Evolutionary conservation across 2,329 filamentous ascomycete species (phyloP).

Genomic region (Tolypocladium nubicola): DNA sequence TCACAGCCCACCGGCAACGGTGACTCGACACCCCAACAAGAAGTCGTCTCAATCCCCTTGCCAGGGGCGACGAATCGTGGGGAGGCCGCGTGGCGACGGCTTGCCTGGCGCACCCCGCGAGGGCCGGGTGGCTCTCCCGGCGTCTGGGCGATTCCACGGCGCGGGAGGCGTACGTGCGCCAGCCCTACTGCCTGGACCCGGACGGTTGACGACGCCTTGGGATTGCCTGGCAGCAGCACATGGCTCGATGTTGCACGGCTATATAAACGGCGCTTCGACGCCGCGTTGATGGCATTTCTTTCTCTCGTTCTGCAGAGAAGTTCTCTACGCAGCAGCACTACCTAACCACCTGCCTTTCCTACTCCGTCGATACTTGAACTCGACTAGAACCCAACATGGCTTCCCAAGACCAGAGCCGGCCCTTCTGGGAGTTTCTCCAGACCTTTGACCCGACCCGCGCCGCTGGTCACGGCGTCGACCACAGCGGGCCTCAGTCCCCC

Average conservation of each 20-base stretch:
- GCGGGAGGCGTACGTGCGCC: background rate
- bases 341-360: background rate
- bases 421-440: slow-evolving; percentile 25
- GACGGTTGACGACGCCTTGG: background rate
- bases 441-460: slow-evolving; percentile 18
- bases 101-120: background rate
- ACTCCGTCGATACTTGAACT: background rate
- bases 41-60: background rate
- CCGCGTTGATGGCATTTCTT: background rate
- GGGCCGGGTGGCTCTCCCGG: background rate
- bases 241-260: background rate
- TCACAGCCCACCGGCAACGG: background rate
- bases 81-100: background rate
- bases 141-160: background rate
- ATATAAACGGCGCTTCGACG: background rate
- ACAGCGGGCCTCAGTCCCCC: slow-evolving; percentile 14
- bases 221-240: background rate
- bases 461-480: slow-evolving; percentile 27
- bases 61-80: background rate
- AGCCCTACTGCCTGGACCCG: background rate
- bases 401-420: slow-evolving; percentile 8
- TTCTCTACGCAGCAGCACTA: background rate
- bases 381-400: slow-evolving; percentile 10
- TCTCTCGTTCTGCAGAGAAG: background rate
- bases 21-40: background rate